Evolutionary conservation across 768 basidiomycete species (phyloP).

Genomic region (Termitomyces sp.): DNA sequence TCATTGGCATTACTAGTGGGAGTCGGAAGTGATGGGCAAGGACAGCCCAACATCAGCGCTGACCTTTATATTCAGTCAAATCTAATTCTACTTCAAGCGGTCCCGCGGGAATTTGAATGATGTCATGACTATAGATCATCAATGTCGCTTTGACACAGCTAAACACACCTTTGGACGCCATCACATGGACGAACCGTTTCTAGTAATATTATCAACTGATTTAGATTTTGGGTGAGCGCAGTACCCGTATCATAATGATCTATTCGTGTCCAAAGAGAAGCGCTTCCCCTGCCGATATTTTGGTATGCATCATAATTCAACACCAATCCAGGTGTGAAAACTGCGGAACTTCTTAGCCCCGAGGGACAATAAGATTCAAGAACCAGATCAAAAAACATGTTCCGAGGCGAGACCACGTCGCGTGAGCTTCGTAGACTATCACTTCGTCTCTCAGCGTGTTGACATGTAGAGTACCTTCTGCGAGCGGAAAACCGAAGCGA

Average conservation of each 20-base stretch:
- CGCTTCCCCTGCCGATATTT: background rate
- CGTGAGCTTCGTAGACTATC: background rate
- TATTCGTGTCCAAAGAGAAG: background rate
- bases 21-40: background rate
- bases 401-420: background rate
- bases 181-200: background rate
- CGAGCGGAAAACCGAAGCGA: background rate
- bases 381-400: background rate
- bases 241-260: background rate
- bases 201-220: background rate
- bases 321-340: background rate
- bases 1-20: constrained; percentile 9
- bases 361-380: background rate
- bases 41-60: background rate
- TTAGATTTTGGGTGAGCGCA: background rate
- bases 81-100: background rate
- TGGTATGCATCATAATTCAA: background rate
- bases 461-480: background rate
- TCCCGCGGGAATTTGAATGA: background rate
- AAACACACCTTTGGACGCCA: background rate
- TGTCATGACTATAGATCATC: background rate
- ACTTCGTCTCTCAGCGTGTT: background rate
- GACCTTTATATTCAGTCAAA: constrained; percentile 5
- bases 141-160: background rate
- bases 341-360: background rate